Evolutionary conservation across 1,284 basidiomycete species (phyloP), one percentile per base, ranked within the genome.

Genomic region (Ustilago nuda): DNA sequence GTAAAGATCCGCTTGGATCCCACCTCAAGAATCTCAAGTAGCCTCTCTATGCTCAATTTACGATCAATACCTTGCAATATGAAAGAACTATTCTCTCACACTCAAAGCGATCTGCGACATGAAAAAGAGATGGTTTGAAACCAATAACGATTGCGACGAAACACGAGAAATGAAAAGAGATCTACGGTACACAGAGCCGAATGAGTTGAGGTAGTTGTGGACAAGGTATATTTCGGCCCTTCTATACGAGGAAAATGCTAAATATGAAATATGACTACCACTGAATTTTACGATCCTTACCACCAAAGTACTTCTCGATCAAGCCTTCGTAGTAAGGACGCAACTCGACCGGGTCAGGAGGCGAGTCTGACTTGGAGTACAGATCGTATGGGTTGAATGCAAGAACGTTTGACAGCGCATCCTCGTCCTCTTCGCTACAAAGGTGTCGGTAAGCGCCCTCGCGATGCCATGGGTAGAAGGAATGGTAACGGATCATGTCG

Each of bases 401-500:
- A 19, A 72, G 64, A n/a, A 78, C 76, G 58, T 78, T 77, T 3
- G 60, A 43, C 4, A 80, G 46, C 2, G 75, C 76, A 0, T 64
- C 50, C 23, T 80, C 66, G 53, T 78, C 78, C 48, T 73, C 61
- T 0, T 56, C 41, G n/a, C 36, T 52, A 45, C 71, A 75, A 19
- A 80, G 72, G 60, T 77, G 77, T 17, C 63, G 56, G 61, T 77
- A 73, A 50, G 71, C 75, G 27, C 72, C 79, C 19, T 76, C 78
- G 11, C 78, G 60, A 62, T 84, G 83, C 82, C 76, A 91, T 87
- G 94, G 94, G 88, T 95, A 95, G 89, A 95, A 95, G 79, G 92
- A 93, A 88, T 96, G 94, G 87, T 93, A 95, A 32, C 94, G 91
- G 83, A 96, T 94, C 94, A 96, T 96, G 32, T 92, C 91, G 41